Conservation (phyloP, 2,329 filamentous ascomycete genomes). For the Cyclaneusma minus region DNA sequence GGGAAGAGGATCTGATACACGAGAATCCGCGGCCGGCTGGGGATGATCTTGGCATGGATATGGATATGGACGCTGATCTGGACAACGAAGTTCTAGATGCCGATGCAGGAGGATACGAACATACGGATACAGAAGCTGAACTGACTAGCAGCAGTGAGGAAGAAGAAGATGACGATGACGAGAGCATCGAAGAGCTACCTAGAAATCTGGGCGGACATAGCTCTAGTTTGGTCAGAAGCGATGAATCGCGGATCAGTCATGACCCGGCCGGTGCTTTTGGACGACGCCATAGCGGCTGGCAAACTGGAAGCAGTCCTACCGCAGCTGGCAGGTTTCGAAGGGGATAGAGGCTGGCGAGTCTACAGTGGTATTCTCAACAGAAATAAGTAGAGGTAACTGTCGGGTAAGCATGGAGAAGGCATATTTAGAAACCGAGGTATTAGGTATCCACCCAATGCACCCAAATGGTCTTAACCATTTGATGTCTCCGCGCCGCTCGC, state of each 20-base stretch:
- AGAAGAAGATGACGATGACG: slow-evolving; percentile 22
- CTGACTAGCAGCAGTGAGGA: slow-evolving; percentile 33
- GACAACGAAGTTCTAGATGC: slow-evolving; percentile 58
- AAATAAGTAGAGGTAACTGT: too few relatives aligned
- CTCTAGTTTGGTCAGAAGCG: slow-evolving; percentile 18
- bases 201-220: slow-evolving; percentile 5
- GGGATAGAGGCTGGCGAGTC: too few relatives aligned
- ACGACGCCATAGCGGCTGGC: slow-evolving; percentile 13
- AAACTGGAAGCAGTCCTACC: slow-evolving; percentile 15
- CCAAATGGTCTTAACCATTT: too few relatives aligned
- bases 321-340: too few relatives aligned
- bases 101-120: slow-evolving; percentile 48
- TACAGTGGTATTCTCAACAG: too few relatives aligned
- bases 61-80: slow-evolving; percentile 52
- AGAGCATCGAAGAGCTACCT: slow-evolving; percentile 16
- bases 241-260: slow-evolving; percentile 19
- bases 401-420: too few relatives aligned
- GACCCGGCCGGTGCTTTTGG: too few relatives aligned
- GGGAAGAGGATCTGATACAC: slow-evolving; percentile 41
- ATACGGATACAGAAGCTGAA: slow-evolving; percentile 60
- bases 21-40: slow-evolving; percentile 14
- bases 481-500: too few relatives aligned
- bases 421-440: too few relatives aligned
- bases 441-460: too few relatives aligned
- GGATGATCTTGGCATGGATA: slow-evolving; percentile 21